Conservation (phyloP, 2,329 filamentous ascomycete species). For the Claviceps spartinae region DNA sequence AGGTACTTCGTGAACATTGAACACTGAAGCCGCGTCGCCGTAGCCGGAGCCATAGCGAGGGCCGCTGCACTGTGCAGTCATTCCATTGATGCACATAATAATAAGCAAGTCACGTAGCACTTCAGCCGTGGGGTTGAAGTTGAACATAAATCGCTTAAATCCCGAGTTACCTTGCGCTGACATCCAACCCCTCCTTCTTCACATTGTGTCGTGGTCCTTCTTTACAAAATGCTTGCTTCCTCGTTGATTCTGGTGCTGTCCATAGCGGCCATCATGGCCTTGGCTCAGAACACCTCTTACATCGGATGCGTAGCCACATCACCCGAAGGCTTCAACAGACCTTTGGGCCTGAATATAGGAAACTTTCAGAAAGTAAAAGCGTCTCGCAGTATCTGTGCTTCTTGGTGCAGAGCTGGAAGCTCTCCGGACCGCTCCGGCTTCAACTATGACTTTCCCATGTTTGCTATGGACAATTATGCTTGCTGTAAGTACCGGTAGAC, state of each 20-base stretch:
- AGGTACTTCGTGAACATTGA: too few species aligned
- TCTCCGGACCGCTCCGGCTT: background rate
- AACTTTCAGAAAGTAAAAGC: background rate
- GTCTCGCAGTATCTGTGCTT: background rate
- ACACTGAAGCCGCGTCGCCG: too few species aligned
- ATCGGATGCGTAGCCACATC: background rate
- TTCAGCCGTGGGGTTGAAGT: too few species aligned
- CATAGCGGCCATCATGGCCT: background rate
- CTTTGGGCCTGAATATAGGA: background rate
- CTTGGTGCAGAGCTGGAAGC: background rate
- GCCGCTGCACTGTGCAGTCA: too few species aligned
- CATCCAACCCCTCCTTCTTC: too few species aligned
- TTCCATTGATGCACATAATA: too few species aligned
- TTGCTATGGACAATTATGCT: background rate
- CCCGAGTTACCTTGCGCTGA: too few species aligned
- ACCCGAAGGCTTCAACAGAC: background rate
- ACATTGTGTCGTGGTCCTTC: background rate
- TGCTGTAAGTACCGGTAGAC: background rate
- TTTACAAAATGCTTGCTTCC: background rate
- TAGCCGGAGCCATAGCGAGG: too few species aligned
- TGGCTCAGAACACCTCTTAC: background rate
- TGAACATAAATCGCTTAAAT: too few species aligned
- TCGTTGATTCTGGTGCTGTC: background rate
- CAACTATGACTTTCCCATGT: background rate
- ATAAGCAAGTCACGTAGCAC: too few species aligned